Evolutionary conservation across 257 asterid genomes (phyloP).

Genomic region (Plectranthus barbatus): DNA sequence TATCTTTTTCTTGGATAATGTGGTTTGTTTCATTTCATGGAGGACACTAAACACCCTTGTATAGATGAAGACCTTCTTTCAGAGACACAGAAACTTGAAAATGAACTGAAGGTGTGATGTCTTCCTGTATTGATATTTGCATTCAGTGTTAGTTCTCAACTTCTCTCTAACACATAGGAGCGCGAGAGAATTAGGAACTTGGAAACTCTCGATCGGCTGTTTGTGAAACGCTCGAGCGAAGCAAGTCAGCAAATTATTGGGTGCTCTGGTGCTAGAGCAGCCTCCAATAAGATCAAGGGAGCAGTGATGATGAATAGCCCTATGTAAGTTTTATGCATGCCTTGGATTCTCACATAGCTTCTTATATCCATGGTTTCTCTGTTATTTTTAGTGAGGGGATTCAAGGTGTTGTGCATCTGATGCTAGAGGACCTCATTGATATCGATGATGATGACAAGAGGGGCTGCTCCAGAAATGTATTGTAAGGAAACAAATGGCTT

Average conservation of each 20-base stretch:
- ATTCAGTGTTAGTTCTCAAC: neutral
- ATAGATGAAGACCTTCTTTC: conserved; percentile 44
- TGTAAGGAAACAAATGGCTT: too few relatives aligned
- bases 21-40: neutral
- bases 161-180: conserved; percentile 2
- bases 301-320: conserved; percentile 5
- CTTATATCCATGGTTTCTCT: too few relatives aligned
- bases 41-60: conserved; percentile 47
- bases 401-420: conserved; percentile 13
- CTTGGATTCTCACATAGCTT: too few relatives aligned
- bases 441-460: neutral
- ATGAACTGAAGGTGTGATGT: conserved; percentile 27
- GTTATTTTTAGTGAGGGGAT: conserved; percentile 18
- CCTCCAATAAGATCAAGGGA: conserved; percentile 10
- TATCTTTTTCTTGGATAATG: neutral
- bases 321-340: too few relatives aligned
- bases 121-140: neutral
- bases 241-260: neutral
- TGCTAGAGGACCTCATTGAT: neutral
- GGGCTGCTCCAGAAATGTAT: too few relatives aligned
- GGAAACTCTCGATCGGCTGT: conserved; percentile 11
- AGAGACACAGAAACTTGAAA: conserved; percentile 35
- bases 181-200: conserved; percentile 17
- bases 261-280: neutral
- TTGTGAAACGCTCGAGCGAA: conserved; percentile 1